Evolutionary conservation across 2,329 filamentous ascomycete genomes (phyloP), one percentile per base, ranked within the genome.

Genomic region (Fusarium tricinctum): DNA sequence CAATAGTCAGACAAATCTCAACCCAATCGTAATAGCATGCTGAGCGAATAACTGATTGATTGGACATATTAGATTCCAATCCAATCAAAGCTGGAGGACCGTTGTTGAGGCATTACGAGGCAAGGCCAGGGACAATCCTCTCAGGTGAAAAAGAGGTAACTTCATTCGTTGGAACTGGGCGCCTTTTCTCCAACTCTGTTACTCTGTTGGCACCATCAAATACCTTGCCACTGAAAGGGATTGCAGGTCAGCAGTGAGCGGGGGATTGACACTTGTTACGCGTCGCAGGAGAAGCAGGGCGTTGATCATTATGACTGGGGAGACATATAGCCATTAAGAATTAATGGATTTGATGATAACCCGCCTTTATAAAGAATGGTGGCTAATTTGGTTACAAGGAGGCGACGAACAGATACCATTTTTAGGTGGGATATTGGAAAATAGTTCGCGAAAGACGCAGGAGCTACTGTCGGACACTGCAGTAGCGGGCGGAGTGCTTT

Each of bases 401-500:
- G 28, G 28, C 28, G 28, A 10, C 12, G 30, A 48, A 48, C 47
- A 43, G 39, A 66, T 67, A 33, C 35, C 49, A 50, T 58, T 65
- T 63, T 52, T 35, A 54, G 32, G 52, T 64, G 63, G 51, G 52
- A 51, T 50, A 62, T 38, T 26, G 22, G 22, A 43, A 51, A 51
- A 19, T 45, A 60, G 66, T 70, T 68, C 66, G 60, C 59, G 61
- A 70, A 45, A 33, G 50, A 66, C 45, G 58, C 49, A 59, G 57
- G 58, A 59, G 58, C 70, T 72, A 71, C 65, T 72, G 67, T 61
- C 64, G 69, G 69, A 50, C 64, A 61, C 58, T 67, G 71, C 69
- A 72, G 71, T 73, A 73, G 71, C 38, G 66, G 68, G 66, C 64
- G 63, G 66, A 69, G 66, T 55, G 66, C 71, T 73, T 73, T 72